These are phyloP conservation scores for Rhodotorula sp. DNA, from an alignment of 1,284 basidiomycete genomes.

Conservation along the genomic window DNA sequence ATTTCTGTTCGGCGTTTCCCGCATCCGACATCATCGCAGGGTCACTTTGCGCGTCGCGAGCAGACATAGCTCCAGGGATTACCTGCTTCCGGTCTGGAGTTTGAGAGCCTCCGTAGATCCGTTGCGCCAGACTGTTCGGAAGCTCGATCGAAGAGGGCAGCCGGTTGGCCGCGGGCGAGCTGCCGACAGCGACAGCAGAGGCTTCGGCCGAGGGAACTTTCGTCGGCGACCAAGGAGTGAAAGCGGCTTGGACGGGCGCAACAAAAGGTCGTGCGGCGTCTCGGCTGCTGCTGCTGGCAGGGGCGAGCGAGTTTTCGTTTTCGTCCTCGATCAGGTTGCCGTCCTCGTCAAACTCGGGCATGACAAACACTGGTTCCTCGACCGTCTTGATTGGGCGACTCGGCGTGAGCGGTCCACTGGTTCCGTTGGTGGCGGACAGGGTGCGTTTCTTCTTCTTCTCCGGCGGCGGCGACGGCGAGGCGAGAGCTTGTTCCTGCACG, in stretches of 20 bases:
- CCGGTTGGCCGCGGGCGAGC: background rate
- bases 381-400: background rate
- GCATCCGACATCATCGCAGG: too few relatives aligned
- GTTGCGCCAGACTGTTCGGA: background rate
- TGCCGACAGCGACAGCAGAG: too few relatives aligned
- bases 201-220: background rate
- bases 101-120: background rate
- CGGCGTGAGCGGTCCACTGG: too few relatives aligned
- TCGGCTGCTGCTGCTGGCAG: background rate
- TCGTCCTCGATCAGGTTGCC: conserved; percentile 19
- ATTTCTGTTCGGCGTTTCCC: too few relatives aligned
- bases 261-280: background rate
- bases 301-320: background rate
- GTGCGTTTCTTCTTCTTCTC: too few relatives aligned
- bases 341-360: conserved; percentile 29
- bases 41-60: too few relatives aligned
- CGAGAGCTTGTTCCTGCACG: too few relatives aligned
- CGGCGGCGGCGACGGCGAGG: background rate
- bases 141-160: conserved; percentile 22
- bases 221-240: background rate
- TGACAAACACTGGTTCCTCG: background rate
- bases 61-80: too few relatives aligned
- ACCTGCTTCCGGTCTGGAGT: too few relatives aligned
- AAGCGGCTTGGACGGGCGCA: background rate
- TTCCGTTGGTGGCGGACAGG: too few relatives aligned